Evolutionary conservation across 345 rosid species (phyloP).

Genomic region (Melastoma malabathricum): DNA sequence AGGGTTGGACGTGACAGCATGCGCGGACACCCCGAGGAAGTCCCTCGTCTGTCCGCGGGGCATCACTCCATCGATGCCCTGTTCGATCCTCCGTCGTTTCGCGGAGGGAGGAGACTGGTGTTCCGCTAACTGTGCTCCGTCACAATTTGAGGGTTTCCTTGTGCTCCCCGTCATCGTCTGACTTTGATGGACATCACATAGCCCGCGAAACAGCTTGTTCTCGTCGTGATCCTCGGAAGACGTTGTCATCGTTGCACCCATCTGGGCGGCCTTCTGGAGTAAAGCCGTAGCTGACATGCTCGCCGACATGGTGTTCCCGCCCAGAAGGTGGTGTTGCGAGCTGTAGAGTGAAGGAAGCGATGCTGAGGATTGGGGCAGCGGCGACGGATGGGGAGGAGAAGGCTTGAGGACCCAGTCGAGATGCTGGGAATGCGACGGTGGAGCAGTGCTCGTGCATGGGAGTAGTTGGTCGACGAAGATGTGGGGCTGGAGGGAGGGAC

Average conservation of each 20-base stretch:
- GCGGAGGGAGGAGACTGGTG: conserved; percentile 39
- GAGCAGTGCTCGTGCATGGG: conserved; percentile 15
- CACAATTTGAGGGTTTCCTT: conserved; percentile 9
- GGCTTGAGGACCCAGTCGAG: conserved; percentile 26
- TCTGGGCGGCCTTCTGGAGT: conserved; percentile 85
- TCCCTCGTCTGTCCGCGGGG: conserved; percentile 77
- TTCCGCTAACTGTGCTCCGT: conserved; percentile 17
- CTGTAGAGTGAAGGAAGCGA: conserved; percentile 57
- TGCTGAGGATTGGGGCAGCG: too few species aligned
- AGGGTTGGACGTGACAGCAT: conserved; percentile 31
- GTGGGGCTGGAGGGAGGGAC: too few species aligned
- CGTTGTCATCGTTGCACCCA: conserved; percentile 34
- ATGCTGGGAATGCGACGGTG: conserved; percentile 19
- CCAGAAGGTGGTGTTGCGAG: conserved; percentile 23
- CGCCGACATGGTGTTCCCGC: conserved; percentile 10
- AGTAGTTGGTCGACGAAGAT: conserved; percentile 3
- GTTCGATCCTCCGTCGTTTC: conserved; percentile 35
- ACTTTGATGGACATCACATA: conserved; percentile 19
- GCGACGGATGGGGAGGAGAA: too few species aligned
- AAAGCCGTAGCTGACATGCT: conserved; percentile 92
- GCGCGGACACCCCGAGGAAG: conserved; percentile 78
- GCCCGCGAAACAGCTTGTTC: conserved; percentile 42
- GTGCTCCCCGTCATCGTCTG: conserved; percentile 19
- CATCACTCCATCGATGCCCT: conserved; percentile 17
- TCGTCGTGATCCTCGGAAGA: conserved; percentile 38